These are phyloP conservation scores for Phytophthora macrochlamydospora DNA, from an alignment of 352 stramenopile species.

Conservation along the genomic window DNA sequence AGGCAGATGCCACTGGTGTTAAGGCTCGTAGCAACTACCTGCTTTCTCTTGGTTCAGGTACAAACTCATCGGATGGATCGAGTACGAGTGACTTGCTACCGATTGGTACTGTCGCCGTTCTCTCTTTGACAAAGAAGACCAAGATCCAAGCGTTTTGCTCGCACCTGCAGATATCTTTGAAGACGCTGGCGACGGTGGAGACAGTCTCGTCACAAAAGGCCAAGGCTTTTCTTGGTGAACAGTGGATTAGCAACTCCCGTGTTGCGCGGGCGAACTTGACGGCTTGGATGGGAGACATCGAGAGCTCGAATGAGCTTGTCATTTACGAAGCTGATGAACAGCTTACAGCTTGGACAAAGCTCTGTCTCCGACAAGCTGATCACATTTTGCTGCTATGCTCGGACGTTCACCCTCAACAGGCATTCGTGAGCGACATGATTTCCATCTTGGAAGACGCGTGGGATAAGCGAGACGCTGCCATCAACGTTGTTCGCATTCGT, in stretches of 20 bases:
- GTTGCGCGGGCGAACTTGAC: conserved; percentile 71
- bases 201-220: conserved; percentile 80
- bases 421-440: conserved; percentile 77
- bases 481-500: conserved; percentile 82
- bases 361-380: conserved; percentile 87
- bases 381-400: conserved; percentile 85
- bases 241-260: conserved; percentile 77
- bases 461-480: conserved; percentile 71
- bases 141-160: conserved; percentile 80
- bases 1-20: conserved; percentile 34
- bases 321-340: conserved; percentile 82
- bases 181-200: conserved; percentile 69
- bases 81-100: conserved; percentile 40
- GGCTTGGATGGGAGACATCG: conserved; percentile 83
- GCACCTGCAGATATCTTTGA: conserved; percentile 62
- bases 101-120: conserved; percentile 75
- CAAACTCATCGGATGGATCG: conserved; percentile 21
- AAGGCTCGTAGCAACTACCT: conserved; percentile 55
- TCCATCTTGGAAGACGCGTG: conserved; percentile 69
- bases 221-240: conserved; percentile 55
- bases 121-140: conserved; percentile 77
- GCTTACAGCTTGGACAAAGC: conserved; percentile 79
- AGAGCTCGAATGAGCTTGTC: conserved; percentile 76
- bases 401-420: conserved; percentile 65
- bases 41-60: conserved; percentile 56